Conservation (phyloP, 2,329 filamentous ascomycete species). For the Alternaria sp. region DNA sequence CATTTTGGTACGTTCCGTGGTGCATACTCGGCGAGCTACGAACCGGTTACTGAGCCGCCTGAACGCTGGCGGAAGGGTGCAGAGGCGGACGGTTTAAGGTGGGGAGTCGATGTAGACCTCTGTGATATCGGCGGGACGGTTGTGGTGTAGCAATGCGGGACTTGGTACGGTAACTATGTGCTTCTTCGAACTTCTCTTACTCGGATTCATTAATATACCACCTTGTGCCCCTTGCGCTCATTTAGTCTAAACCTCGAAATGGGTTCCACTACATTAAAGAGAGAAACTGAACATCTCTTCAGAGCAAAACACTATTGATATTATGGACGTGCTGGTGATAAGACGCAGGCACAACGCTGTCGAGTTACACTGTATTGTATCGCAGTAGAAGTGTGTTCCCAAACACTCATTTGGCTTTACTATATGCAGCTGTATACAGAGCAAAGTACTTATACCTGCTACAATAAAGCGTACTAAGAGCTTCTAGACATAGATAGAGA, state of each 20-base stretch:
- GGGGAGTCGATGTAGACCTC: constrained; percentile 48
- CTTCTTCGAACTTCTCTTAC: background rate
- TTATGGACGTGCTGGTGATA: no score
- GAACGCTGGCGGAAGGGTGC: constrained; percentile 56
- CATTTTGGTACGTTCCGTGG: constrained; percentile 61
- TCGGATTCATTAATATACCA: background rate
- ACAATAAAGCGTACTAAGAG: no score
- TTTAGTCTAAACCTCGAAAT: no score
- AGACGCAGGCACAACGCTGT: no score
- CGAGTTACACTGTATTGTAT: no score
- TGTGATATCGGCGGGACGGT: constrained; percentile 60
- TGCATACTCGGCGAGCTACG: constrained; percentile 55
- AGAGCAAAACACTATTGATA: background rate
- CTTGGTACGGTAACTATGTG: background rate
- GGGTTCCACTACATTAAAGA: no score
- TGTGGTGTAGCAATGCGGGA: constrained; percentile 37
- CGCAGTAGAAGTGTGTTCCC: no score
- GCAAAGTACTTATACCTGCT: no score
- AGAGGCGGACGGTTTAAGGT: constrained; percentile 53
- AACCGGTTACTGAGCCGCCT: constrained; percentile 60
- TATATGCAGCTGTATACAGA: no score
- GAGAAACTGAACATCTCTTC: no score
- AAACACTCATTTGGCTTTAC: no score
- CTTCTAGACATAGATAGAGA: no score
- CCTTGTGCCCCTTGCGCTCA: background rate